Evolutionary conservation across 768 basidiomycete genomes (phyloP), one percentile per base, ranked within the genome.

Genomic region (Roridomyces roridus): DNA sequence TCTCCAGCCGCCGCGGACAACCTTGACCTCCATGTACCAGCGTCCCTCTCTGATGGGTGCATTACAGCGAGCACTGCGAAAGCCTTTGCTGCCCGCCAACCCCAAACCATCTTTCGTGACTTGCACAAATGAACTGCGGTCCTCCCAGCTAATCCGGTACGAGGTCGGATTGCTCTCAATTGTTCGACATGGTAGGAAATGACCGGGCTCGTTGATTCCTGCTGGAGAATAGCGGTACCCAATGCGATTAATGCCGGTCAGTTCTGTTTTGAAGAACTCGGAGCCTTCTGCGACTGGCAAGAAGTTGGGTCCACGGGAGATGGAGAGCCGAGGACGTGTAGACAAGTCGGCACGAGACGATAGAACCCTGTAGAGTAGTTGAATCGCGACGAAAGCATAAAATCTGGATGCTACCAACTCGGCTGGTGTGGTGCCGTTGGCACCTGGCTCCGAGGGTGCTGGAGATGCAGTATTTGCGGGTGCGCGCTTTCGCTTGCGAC

Each of bases 1-100:
- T 86, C 88, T 1, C 88, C 91, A n/a, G 2, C 90, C 90, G 0
- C 91, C 89, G 39, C 84, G 81, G 20, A 89, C 76, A 61, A 98
- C 80, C 68, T 84, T 85, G 43, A 96, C 85, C 77, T 99, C 97
- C 80, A 95, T 85, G 70, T 95, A 98, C 94, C 94, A 98, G 12
- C 82, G 84, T 6, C 97, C 97, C 64, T 95, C 87, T 21, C 93
- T 80, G 20, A 98, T 82, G 0, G 94, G 91, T 1, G 92, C 88
- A 70, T 97, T 98, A 55, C 88, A 89, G 21, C 97, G 84, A 4
- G 89, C 94, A 64, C 91, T 93, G 23, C 96, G 79, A 71, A 94
- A 98, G 5, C 97, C 97, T 47, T 90, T 91, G 67, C 90, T 89
- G 7, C 96, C 93, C 2, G 84, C 77, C 49, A 96, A 73, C 1